These are phyloP conservation scores for Coemansia sp. DNA, from an alignment of 192 early-diverging fungal genomes.

Conservation along the genomic window DNA sequence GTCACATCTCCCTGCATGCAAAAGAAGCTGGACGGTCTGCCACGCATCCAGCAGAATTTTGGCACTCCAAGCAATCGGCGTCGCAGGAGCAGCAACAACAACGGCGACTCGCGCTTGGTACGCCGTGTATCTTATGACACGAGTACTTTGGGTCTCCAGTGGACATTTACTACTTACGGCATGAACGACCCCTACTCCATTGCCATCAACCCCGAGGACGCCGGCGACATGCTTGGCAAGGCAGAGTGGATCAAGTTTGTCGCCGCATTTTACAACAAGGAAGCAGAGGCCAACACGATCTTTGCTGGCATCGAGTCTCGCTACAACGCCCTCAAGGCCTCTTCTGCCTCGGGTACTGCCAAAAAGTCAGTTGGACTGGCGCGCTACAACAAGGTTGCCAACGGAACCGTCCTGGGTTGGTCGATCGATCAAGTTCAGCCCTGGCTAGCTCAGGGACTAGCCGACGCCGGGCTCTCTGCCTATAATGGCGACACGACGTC, in stretches of 20 bases:
- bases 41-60: constrained; percentile 40
- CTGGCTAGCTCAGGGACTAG: constrained; percentile 55
- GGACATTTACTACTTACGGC: constrained; percentile 57
- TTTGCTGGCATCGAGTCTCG: constrained; percentile 40
- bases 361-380: constrained; percentile 39
- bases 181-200: constrained; percentile 51
- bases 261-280: constrained; percentile 45
- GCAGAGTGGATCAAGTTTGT: constrained; percentile 54
- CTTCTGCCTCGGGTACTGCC: not conserved
- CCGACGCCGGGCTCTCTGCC: constrained; percentile 63
- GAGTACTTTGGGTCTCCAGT: constrained; percentile 53
- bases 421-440: constrained; percentile 42
- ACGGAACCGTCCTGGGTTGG: constrained; percentile 46
- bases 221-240: constrained; percentile 46
- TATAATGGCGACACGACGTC: constrained; percentile 23
- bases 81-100: not conserved
- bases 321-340: constrained; percentile 39
- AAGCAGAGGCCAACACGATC: constrained; percentile 41
- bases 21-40: constrained; percentile 54
- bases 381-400: constrained; percentile 52
- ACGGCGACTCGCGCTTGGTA: constrained; percentile 11
- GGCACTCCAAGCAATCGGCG: constrained; percentile 22
- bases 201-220: constrained; percentile 42
- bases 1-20: constrained; percentile 59
- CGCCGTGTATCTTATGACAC: constrained; percentile 54